Evolutionary conservation across 345 rosid genomes (phyloP).

Genomic region (Syzygium jambos): DNA sequence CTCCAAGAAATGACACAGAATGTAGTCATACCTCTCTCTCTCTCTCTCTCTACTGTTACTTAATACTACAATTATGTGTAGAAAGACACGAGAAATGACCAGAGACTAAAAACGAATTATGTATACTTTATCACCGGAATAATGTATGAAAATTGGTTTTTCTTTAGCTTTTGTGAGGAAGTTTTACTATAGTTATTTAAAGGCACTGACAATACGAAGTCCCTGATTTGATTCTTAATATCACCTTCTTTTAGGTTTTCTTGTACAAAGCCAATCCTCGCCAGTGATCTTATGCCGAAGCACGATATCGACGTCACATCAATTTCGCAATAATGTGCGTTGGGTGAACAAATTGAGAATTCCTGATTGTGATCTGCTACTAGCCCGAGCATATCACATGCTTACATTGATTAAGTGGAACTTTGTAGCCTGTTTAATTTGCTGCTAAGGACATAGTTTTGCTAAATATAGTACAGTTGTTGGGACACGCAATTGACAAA

Average conservation of each 20-base stretch:
- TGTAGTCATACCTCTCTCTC: background rate
- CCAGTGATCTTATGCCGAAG: background rate
- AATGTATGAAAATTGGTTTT: background rate
- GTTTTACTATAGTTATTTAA: background rate
- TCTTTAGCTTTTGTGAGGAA: background rate
- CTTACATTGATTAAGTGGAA: background rate
- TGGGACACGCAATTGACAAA: background rate
- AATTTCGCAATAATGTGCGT: background rate
- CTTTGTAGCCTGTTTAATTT: background rate
- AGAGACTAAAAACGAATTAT: background rate
- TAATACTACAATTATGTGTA: background rate
- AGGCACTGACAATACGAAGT: background rate
- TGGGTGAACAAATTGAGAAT: background rate
- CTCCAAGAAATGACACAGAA: constrained; percentile 3
- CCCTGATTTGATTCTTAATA: background rate
- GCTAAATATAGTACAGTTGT: background rate
- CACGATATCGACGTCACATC: background rate
- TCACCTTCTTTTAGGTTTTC: background rate
- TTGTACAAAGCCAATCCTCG: background rate
- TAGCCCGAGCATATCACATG: background rate
- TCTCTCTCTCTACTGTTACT: background rate
- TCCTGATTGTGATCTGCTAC: background rate
- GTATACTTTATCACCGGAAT: background rate
- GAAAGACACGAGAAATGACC: background rate
- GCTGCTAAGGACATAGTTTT: background rate